These are phyloP conservation scores for Termitomyces sp. DNA, from an alignment of 768 basidiomycete species.

Conservation along the genomic window DNA sequence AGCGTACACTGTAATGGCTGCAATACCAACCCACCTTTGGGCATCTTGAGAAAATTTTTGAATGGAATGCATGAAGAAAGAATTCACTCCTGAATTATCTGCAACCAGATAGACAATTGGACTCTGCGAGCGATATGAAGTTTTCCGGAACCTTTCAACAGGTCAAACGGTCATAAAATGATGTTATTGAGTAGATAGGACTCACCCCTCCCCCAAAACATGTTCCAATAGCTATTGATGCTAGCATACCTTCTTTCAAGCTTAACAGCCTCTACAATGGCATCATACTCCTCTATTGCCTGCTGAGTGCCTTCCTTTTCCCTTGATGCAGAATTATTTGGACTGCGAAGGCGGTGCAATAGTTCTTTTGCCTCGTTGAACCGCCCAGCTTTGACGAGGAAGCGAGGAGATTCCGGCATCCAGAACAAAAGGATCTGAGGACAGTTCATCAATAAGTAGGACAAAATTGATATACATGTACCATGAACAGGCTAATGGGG, in stretches of 20 bases:
- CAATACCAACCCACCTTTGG: conserved; percentile 37
- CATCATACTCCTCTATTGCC: conserved; percentile 28
- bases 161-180: not conserved
- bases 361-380: conserved; percentile 30
- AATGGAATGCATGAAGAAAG: not conserved
- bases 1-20: conserved; percentile 40
- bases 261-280: conserved; percentile 31
- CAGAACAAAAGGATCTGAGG: conserved; percentile 26
- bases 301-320: conserved; percentile 15
- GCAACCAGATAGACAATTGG: conserved; percentile 38
- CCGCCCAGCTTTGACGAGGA: conserved; percentile 35
- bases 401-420: conserved; percentile 32
- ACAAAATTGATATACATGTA: conserved; percentile 5
- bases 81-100: conserved; percentile 37
- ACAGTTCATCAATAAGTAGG: not conserved
- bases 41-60: not conserved
- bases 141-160: conserved; percentile 23
- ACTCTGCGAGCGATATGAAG: conserved; percentile 36
- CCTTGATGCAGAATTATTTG: conserved; percentile 6
- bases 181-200: not conserved
- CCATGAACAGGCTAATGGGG: conserved; percentile 34
- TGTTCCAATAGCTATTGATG: conserved; percentile 37
- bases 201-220: conserved; percentile 38
- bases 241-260: conserved; percentile 34
- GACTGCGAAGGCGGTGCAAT: conserved; percentile 26